A percentile compares a stretch with the other conserved stretches of the same genome.
Conservation (phyloP, 1,284 basidiomycete genomes). For the Prillingera fragicola region DNA sequence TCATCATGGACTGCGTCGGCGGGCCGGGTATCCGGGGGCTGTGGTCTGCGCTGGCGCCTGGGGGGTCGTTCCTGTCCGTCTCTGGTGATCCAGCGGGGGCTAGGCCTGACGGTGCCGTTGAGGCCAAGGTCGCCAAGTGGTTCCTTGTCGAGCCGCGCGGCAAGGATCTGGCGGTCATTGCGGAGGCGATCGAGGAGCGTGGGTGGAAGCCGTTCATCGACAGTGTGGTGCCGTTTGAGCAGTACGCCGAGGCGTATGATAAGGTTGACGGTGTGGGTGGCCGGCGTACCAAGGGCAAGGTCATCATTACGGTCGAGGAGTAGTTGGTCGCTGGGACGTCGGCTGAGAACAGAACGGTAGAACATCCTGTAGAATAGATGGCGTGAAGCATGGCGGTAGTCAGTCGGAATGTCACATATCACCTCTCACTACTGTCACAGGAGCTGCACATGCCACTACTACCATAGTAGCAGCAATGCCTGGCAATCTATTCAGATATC, state of each 20-base stretch:
- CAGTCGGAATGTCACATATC: too few relatives aligned
- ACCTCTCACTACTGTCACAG: too few relatives aligned
- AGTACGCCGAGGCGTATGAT: constrained; percentile 9
- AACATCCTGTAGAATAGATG: too few relatives aligned
- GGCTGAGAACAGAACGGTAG: too few relatives aligned
- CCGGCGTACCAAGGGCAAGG: constrained; percentile 11
- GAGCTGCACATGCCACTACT: too few relatives aligned
- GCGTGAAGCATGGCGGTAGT: too few relatives aligned
- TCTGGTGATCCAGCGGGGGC: constrained; percentile 2
- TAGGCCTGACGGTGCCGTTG: neutral
- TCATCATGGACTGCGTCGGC: constrained; percentile 13
- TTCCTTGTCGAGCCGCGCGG: constrained; percentile 17
- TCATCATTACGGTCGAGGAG: constrained; percentile 15
- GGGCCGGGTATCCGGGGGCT: neutral
- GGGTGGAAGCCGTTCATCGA: constrained; percentile 11
- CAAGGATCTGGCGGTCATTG: constrained; percentile 8
- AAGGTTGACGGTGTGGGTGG: constrained; percentile 11
- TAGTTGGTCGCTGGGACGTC: too few relatives aligned
- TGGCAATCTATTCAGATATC: too few relatives aligned
- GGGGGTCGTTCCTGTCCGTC: constrained; percentile 9
- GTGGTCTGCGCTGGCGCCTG: constrained; percentile 10
- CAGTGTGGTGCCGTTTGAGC: constrained; percentile 10
- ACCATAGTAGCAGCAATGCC: too few relatives aligned
- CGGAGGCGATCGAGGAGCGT: constrained; percentile 1
- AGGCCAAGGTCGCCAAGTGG: constrained; percentile 8